phyloP scores from a whole-genome alignment of 169 alveolate genomes.

The Eimeria falciformis region DNA sequence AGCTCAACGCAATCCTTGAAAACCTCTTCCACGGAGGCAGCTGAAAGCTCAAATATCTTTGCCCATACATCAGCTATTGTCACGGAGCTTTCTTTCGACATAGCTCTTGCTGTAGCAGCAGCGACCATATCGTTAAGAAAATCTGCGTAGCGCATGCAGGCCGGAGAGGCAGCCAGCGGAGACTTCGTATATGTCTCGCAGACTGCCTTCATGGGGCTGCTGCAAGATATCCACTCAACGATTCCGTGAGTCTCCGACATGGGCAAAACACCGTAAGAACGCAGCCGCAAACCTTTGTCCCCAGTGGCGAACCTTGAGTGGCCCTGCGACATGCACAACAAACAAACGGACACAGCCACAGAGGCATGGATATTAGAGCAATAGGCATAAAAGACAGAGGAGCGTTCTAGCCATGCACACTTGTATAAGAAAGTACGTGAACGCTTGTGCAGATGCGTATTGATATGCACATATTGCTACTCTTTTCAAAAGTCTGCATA shows the following conservation, averaged over 20 bases:
- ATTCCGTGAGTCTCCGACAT: conserved; percentile 33
- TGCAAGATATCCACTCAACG: conserved; percentile 51
- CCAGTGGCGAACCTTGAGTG: neutral
- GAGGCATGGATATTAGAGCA: no score
- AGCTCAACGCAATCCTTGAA: conserved; percentile 57
- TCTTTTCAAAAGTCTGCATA: no score
- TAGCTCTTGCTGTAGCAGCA: conserved; percentile 1
- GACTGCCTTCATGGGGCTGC: neutral
- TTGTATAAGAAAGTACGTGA: no score
- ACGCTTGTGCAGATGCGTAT: no score
- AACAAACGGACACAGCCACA: neutral
- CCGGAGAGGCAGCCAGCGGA: conserved; percentile 12
- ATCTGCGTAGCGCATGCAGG: neutral
- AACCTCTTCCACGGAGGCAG: conserved; percentile 43
- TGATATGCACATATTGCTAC: no score
- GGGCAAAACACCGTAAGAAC: conserved; percentile 60
- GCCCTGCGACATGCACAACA: neutral
- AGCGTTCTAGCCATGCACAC: no score
- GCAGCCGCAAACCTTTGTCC: neutral
- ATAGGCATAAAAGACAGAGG: no score
- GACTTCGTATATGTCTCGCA: neutral
- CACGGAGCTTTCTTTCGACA: neutral
- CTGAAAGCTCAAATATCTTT: conserved; percentile 29
- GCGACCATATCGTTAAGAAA: conserved; percentile 9
- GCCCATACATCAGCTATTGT: conserved; percentile 32